Percentiles rank a stretch among this genome's conserved stretches.
phyloP scores from a whole-genome alignment of 2,329 filamentous ascomycete genomes.

The Venturia effusa region DNA sequence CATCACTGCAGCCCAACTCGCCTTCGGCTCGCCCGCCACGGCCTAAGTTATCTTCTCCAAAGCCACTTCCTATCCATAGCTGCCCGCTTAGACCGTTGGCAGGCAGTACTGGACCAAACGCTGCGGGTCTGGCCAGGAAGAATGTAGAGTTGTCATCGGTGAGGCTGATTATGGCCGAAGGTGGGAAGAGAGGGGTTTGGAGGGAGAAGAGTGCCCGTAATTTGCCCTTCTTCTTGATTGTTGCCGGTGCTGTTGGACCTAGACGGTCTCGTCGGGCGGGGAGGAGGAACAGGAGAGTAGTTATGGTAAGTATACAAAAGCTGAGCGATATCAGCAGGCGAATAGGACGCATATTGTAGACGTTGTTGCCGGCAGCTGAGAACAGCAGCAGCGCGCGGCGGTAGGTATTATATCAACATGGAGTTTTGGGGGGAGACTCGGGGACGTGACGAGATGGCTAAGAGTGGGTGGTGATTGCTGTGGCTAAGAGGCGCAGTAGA shows the following conservation, averaged over 20 bases:
- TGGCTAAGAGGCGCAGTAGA: not conserved
- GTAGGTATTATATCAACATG: constrained; percentile 2
- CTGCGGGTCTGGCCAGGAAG: constrained; percentile 84
- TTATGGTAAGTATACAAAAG: constrained; percentile 31
- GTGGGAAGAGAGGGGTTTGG: constrained; percentile 69
- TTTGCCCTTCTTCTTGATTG: constrained; percentile 21
- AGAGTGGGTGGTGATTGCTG: not conserved
- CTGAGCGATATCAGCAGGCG: constrained; percentile 32
- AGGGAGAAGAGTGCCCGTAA: constrained; percentile 37
- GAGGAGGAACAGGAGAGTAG: constrained; percentile 32
- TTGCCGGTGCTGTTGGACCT: constrained; percentile 10
- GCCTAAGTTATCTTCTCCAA: constrained; percentile 64
- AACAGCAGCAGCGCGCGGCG: not conserved
- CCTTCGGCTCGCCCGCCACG: constrained; percentile 54
- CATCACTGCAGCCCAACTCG: constrained; percentile 89
- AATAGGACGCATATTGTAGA: constrained; percentile 25
- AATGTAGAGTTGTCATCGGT: constrained; percentile 98
- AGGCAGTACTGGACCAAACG: constrained; percentile 76
- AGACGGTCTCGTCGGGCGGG: constrained; percentile 18
- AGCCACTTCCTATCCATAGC: constrained; percentile 87
- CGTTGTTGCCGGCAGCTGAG: not conserved
- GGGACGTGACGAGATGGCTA: constrained; percentile 1
- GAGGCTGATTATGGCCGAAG: constrained; percentile 88
- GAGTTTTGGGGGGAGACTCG: not conserved
- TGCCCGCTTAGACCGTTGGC: constrained; percentile 71